Percentiles rank a stretch among this genome's conserved stretches.
These are phyloP conservation scores for Conticribra guillardii DNA, from an alignment of 108 stramenopile genomes.

Conservation along the genomic window DNA sequence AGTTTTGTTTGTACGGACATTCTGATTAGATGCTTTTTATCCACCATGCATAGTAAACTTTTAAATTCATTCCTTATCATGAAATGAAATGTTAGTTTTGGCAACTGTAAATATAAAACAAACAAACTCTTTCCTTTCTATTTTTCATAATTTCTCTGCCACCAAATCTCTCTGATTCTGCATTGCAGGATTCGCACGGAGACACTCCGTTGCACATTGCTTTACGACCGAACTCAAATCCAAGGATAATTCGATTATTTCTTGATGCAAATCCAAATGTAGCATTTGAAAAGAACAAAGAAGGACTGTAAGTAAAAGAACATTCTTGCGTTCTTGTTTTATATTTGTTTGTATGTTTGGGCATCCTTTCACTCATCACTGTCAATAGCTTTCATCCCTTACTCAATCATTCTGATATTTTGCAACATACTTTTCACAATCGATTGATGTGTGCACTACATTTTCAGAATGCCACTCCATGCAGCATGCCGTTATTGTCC, in stretches of 20 bases:
- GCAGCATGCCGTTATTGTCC: slow-evolving; percentile 35
- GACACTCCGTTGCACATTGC: slow-evolving; percentile 29
- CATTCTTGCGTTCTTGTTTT: too few relatives aligned
- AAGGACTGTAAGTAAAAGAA: slow-evolving; percentile 17
- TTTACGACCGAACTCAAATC: background rate
- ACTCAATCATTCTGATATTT: background rate
- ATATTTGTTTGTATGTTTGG: background rate
- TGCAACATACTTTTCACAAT: background rate
- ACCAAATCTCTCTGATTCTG: too few relatives aligned
- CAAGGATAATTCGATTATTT: slow-evolving; percentile 6
- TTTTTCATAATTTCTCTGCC: too few relatives aligned
- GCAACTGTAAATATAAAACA: too few relatives aligned
- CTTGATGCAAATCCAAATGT: slow-evolving; percentile 25
- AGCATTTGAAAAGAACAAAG: slow-evolving; percentile 13
- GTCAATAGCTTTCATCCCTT: background rate
- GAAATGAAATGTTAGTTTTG: too few relatives aligned
- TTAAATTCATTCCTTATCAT: too few relatives aligned
- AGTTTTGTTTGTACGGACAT: too few relatives aligned
- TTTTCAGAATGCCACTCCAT: slow-evolving; percentile 27
- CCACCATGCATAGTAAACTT: too few relatives aligned
- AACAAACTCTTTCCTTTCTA: too few relatives aligned
- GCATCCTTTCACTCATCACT: background rate
- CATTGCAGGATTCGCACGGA: slow-evolving; percentile 22
- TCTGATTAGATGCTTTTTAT: too few relatives aligned
- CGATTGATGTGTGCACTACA: background rate